These are phyloP conservation scores for Penicillium pancosmium DNA, from an alignment of 495 filamentous ascomycete genomes.

Conservation along the genomic window DNA sequence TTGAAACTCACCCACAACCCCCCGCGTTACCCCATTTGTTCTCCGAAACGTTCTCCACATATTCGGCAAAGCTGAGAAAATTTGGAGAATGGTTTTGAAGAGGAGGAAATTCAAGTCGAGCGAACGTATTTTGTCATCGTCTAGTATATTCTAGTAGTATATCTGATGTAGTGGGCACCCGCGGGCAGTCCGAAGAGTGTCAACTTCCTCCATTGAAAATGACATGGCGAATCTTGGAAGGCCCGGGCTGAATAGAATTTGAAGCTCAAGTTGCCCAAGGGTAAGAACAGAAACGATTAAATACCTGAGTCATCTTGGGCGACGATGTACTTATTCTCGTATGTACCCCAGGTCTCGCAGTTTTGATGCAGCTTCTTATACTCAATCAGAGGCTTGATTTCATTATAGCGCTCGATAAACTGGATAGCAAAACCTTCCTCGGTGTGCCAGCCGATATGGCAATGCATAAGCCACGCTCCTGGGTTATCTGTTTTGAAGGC, in stretches of 20 bases:
- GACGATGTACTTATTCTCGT: slow-evolving; percentile 4
- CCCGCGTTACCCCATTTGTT: slow-evolving; percentile 6
- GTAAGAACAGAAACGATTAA: background rate
- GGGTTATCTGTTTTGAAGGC: slow-evolving; percentile 59
- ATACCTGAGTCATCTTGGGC: slow-evolving; percentile 10
- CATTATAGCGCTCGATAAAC: slow-evolving; percentile 45
- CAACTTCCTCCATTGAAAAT: too few species aligned
- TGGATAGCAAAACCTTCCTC: slow-evolving; percentile 47
- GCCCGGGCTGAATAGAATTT: background rate
- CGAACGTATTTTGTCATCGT: background rate
- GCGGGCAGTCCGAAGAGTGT: too few species aligned
- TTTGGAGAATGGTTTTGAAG: background rate
- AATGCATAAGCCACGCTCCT: slow-evolving; percentile 57
- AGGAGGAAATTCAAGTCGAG: background rate
- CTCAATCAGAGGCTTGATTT: slow-evolving; percentile 21
- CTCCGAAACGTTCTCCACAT: background rate
- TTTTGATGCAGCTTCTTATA: slow-evolving; percentile 8
- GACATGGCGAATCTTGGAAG: too few species aligned
- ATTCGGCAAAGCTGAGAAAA: background rate
- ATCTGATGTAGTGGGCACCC: too few species aligned
- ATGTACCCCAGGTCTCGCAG: slow-evolving; percentile 20
- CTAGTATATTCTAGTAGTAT: background rate
- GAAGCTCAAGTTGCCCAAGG: too few species aligned
- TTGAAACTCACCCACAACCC: slow-evolving; percentile 1
- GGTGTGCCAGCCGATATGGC: slow-evolving; percentile 55